Evolutionary conservation across 2,329 filamentous ascomycete genomes (phyloP), one percentile per base, ranked within the genome.

Genomic region (Thielaviopsis populi): DNA sequence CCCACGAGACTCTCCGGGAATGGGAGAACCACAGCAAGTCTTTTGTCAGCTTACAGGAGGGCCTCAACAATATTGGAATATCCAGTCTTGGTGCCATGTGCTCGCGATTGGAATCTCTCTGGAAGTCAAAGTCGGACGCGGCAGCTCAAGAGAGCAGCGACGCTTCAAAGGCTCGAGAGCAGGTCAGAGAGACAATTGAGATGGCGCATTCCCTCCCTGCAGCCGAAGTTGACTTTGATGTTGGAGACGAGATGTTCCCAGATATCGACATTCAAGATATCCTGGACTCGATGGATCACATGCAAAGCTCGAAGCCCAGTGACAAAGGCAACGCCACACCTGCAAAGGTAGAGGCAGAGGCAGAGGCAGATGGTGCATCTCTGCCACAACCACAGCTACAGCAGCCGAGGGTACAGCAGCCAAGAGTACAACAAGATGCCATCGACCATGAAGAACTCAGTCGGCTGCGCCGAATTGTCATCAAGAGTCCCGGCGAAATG

Each of bases 391-490:
- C 43, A 11, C 43, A 54, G 50, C 10, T 3, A 22, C n/a, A n/a
- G 43, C 43, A 54, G 50, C 50, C 11, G 17, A 54, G 24, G 3
- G 1, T 15, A 15, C 50, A 54, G 43, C 43, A 54, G 50, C 50
- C 11, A 30, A 54, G 24, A 3, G 1, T 15, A 15, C 50, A 54
- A 19, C 53, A 56, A n/a, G 30, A n/a, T 37, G 27, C 30, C 8
- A 5, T 30, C 10, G 53, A 56, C 8, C 27, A 56, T n/a, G 53
- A 56, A 22, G 53, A 56, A 15, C 24, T 56, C 27, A 37, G 15
- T 7, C 53, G 30, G 10, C 53, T 60, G 40, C 59, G 66, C 53
- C 40, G 65, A 66, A 40, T 75, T 6, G 66, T 70, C 24, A 70
- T 75, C n/a, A 66, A 70, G 48, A 63, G 37, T n/a, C 65, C 61